phyloP scores from a whole-genome alignment of 2,329 filamentous ascomycete species.

The Xylariaceae sp. region DNA sequence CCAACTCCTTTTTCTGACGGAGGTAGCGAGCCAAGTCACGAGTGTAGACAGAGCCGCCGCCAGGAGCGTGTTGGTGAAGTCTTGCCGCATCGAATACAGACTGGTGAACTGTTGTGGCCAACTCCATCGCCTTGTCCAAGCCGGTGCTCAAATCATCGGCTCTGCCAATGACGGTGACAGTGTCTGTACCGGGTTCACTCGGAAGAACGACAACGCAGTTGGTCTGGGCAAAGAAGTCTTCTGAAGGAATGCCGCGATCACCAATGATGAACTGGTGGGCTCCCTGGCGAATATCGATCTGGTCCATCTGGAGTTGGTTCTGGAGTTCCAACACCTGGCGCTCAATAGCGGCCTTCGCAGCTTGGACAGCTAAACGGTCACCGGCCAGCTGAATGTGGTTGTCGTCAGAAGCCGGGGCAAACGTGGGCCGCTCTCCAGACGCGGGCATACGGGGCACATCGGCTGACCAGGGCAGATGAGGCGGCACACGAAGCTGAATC shows the following conservation, averaged over 20 bases:
- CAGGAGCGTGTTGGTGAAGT: slow-evolving; percentile 70
- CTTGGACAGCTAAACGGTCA: slow-evolving; percentile 77
- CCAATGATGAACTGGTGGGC: slow-evolving; percentile 95
- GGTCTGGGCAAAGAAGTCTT: slow-evolving; percentile 86
- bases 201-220: slow-evolving; percentile 86
- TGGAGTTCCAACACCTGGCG: slow-evolving; percentile 71
- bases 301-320: slow-evolving; percentile 70
- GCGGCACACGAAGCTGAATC: slow-evolving; percentile 77
- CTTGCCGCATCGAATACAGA: slow-evolving; percentile 77
- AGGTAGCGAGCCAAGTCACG: slow-evolving; percentile 85
- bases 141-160: slow-evolving; percentile 68
- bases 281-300: slow-evolving; percentile 77
- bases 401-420: slow-evolving; percentile 65
- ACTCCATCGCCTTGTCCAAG: slow-evolving; percentile 78
- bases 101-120: slow-evolving; percentile 83
- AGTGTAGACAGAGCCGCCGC: slow-evolving; percentile 73
- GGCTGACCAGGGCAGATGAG: slow-evolving; percentile 72
- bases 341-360: slow-evolving; percentile 77
- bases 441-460: slow-evolving; percentile 61
- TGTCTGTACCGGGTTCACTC: slow-evolving; percentile 72
- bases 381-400: slow-evolving; percentile 82
- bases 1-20: slow-evolving; percentile 74
- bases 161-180: slow-evolving; percentile 80
- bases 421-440: slow-evolving; percentile 63
- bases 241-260: slow-evolving; percentile 70